Percentiles rank a stretch among this genome's conserved stretches.
Conservation (phyloP, 805 yeast genomes). For the Ogataea methylovora region DNA sequence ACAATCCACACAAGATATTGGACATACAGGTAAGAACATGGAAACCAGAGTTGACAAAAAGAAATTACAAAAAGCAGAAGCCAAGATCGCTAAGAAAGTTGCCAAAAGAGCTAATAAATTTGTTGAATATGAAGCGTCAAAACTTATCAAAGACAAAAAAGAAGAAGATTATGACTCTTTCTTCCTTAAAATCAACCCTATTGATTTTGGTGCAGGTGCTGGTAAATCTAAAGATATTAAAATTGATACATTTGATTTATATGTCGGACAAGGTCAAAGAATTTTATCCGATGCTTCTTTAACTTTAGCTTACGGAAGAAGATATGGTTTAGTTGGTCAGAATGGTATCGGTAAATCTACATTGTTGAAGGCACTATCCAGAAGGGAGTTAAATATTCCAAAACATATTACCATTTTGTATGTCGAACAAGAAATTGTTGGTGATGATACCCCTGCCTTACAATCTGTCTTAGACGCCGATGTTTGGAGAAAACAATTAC, state of each 20-base stretch:
- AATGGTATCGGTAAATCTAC: constrained; percentile 99
- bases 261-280: constrained; percentile 94
- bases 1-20: constrained; percentile 78
- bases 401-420: constrained; percentile 92
- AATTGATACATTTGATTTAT: constrained; percentile 84
- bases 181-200: constrained; percentile 91
- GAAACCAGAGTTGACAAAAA: constrained; percentile 94
- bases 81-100: constrained; percentile 93
- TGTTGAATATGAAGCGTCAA: constrained; percentile 91
- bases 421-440: constrained; percentile 95
- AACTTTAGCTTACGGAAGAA: constrained; percentile 82
- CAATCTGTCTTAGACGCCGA: constrained; percentile 98
- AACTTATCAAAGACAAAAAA: constrained; percentile 57
- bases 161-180: constrained; percentile 86
- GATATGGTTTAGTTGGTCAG: constrained; percentile 97
- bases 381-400: constrained; percentile 91
- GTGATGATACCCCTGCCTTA: constrained; percentile 85
- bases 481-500: constrained; percentile 92
- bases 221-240: constrained; percentile 97
- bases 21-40: constrained; percentile 84
- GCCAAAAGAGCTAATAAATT: constrained; percentile 79
- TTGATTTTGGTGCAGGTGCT: constrained; percentile 82
- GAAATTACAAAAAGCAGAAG: constrained; percentile 95
- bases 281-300: constrained; percentile 83
- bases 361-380: constrained; percentile 77